Evolutionary conservation across 2,329 filamentous ascomycete species (phyloP), one percentile per base, ranked within the genome.

Genomic region (Meredithiella fracta): DNA sequence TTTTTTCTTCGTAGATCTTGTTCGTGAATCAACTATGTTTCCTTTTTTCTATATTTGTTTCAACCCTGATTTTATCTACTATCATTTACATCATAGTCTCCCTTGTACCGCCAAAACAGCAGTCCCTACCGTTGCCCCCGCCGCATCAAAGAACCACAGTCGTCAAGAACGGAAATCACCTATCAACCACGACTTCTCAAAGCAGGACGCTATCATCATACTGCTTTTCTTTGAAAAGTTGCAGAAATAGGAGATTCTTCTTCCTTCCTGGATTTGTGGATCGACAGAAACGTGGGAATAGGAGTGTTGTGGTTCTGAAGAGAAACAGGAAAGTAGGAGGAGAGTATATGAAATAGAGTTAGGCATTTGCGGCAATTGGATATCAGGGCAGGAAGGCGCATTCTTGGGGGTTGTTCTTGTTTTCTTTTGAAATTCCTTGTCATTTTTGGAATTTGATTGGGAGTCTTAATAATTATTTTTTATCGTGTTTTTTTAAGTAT

Each of bases 361-460:
- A 34, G 40, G 40, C 15, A 44, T 9, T 44, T 9, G 17, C 40
- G 40, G 40, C 40, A 44, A n/a, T 44, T 44, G 15, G n/a, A n/a
- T n/a, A n/a, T 20, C 40, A 44, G 40, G 44, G 44, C 44, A 22
- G 44, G 44, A 23, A 25, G 20, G 7, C 22, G 20, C 23, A 49
- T 49, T 49, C 22, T 52, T 52, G 29, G 25, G 37, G 8, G 29
- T 38, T 51, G 22, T 51, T 51, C 15, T 22, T 51, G 9, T 55
- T 51, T 55, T 23, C 37, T 51, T 49, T 47, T 20, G 9, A 25
- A 23, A 15, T 37, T 34, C 38, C 20, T 50, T 17, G 4, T 20
- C 22, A n/a, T 56, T 34, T 34, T 44, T 25, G 44, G 31, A 23
- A 23, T 51, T 25, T 34, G 31, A 37, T 23, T 20, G 8, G n/a